Evolutionary conservation across 176 grass and related monocot species (phyloP).

Genomic region (Avena atlantica): DNA sequence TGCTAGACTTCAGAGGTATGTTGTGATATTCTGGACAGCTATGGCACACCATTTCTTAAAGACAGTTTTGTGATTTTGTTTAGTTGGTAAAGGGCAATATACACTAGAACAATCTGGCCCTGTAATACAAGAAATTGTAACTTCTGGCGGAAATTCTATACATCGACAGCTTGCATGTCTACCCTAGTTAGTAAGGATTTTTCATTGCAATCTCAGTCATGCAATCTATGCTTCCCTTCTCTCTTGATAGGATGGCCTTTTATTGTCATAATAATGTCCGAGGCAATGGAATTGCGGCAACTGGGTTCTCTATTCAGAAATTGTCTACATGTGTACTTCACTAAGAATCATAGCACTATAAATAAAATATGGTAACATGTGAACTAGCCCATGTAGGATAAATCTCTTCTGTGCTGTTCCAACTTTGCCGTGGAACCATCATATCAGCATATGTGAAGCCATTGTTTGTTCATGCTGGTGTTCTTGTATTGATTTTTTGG

Average conservation of each 20-base stretch:
- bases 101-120: background rate
- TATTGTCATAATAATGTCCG: background rate
- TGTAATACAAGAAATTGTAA: background rate
- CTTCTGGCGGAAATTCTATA: background rate
- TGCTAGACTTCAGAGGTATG: conserved; percentile 84
- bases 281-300: background rate
- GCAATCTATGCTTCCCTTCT: background rate
- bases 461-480: background rate
- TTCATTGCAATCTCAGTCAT: background rate
- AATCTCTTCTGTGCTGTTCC: background rate
- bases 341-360: background rate
- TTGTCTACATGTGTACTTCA: background rate
- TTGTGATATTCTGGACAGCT: background rate
- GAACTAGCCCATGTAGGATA: background rate
- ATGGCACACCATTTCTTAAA: background rate
- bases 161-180: background rate
- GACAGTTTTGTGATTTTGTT: background rate
- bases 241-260: background rate
- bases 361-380: background rate
- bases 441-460: background rate
- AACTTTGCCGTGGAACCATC: background rate
- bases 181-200: background rate
- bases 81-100: background rate
- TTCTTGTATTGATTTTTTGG: background rate
- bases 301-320: background rate